Evolutionary conservation across 176 grass and related monocot genomes (phyloP).

Genomic region (Thinopyrum elongatum): DNA sequence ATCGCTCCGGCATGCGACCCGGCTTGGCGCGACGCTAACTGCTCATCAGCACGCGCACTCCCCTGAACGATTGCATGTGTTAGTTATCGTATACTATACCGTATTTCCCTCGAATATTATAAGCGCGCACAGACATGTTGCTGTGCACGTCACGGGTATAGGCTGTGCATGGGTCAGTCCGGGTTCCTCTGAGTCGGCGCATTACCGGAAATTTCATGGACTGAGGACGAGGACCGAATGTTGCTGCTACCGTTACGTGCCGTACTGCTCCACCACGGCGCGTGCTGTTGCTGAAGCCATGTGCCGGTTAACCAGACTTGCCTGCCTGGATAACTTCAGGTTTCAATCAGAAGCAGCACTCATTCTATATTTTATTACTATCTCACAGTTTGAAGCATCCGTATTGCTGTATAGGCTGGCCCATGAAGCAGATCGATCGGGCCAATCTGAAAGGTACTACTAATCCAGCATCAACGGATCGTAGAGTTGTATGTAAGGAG

Average conservation of each 20-base stretch:
- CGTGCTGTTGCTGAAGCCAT: no score
- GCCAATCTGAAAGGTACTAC: neutral
- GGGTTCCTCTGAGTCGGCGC: neutral
- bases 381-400: neutral
- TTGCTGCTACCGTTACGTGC: neutral
- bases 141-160: neutral
- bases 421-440: neutral
- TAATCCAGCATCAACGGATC: neutral
- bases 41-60: neutral
- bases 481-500: neutral
- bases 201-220: constrained; percentile 2
- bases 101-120: neutral
- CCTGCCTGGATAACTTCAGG: neutral
- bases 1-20: neutral
- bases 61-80: constrained; percentile 5
- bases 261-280: no score
- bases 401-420: neutral
- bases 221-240: neutral
- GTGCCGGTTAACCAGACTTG: no score
- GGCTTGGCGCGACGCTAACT: neutral
- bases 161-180: neutral
- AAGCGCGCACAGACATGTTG: neutral
- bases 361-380: no score
- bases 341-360: neutral
- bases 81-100: neutral